Base-by-base conservation (phyloP, 2,329 filamentous ascomycete genomes). In the Niveomyces coronatus region DNA sequence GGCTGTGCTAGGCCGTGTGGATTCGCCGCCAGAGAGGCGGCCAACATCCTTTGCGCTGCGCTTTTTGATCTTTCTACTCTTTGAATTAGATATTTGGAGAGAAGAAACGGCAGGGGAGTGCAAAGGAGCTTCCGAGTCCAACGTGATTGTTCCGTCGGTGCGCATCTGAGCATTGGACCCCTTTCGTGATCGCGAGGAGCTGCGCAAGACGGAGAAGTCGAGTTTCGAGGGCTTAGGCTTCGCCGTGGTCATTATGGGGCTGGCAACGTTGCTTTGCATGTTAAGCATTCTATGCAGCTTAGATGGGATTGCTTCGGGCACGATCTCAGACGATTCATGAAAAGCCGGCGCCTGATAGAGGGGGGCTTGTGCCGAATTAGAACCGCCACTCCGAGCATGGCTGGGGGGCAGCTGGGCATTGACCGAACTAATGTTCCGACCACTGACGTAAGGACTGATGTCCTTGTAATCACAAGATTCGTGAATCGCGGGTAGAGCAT, bases 271-370 rank as follows among this genome's bases (percentile, higher is more conserved):
- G 50, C 52, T 46, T 46, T 69, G 64, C 39, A 68, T 61, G 45
- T 71, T 67, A 16, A 74, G 56, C 32, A 70, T 49, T 28, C 58
- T 55, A 37, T 60, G 62, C 1, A 65, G 59, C 46, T 74, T 74
- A 31, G 59, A 49, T 0, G 71, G 69, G 5, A 68, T 51, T 4
- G 70, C 71, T 46, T 71, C 74, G 16, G 71, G 70, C 65, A 76
- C 76, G 42, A 71, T 68, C 2, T n/a, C n/a, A n/a, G n/a, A n/a
- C n/a, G n/a, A n/a, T n/a, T n/a, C n/a, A n/a, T n/a, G n/a, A n/a
- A 71, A 74, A 30, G 63, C 68, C 0, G 71, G 74, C 0, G 73
- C 75, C 50, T 76, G 72, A n/a, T n/a, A n/a, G n/a, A n/a, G n/a
- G n/a, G n/a, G n/a, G n/a, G n/a, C n/a, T n/a, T n/a, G n/a, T n/a